Base-by-base conservation (phyloP, 2,329 filamentous ascomycete genomes). In the Fusarium kyushuense region DNA sequence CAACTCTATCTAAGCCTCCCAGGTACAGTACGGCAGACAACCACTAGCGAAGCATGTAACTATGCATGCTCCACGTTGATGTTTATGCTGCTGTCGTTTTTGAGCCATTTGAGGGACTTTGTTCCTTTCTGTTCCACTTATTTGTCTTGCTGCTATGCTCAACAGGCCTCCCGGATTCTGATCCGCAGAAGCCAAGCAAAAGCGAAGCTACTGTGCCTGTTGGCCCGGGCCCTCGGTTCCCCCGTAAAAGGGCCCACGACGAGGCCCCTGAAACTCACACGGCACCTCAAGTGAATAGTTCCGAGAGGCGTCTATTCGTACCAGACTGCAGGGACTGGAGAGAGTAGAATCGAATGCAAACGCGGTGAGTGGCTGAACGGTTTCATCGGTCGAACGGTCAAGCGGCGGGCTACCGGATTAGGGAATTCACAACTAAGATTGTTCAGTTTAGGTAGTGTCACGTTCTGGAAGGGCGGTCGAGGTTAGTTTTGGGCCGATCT, bases 381-480 rank as follows among this genome's bases (percentile, higher is more conserved):
- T 62, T 62, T 61, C n/a, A 56, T 25, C 53, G 51, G 38, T 54
- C 55, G 55, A 47, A 43, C 40, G 54, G 42, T 59, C 32, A 42
- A 63, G 47, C 43, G 66, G 47, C 43, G 66, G 60, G 29, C 53
- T 65, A 59, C 57, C 68, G 56, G 63, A 70, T 58, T 66, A 42
- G 66, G 57, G 38, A 58, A 63, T 43, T 58, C 58, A 58, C 23
- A 21, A 55, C 29, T 60, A 46, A 49, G 36, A 33, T 32, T 36
- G 43, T 36, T 48, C 25, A 45, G 30, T 36, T 36, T 23, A 25
- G 40, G 33, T 40, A 40, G 23, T 47, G 59, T 53, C 53, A 51
- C 52, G 63, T 70, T 70, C 63, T 70, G 63, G 67, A 70, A 70
- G 67, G 67, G 67, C 54, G 67, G 66, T 69, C 23, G 47, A 40